These are phyloP conservation scores for Alternaria brassicicola DNA, from an alignment of 2,329 filamentous ascomycete genomes.

Conservation along the genomic window DNA sequence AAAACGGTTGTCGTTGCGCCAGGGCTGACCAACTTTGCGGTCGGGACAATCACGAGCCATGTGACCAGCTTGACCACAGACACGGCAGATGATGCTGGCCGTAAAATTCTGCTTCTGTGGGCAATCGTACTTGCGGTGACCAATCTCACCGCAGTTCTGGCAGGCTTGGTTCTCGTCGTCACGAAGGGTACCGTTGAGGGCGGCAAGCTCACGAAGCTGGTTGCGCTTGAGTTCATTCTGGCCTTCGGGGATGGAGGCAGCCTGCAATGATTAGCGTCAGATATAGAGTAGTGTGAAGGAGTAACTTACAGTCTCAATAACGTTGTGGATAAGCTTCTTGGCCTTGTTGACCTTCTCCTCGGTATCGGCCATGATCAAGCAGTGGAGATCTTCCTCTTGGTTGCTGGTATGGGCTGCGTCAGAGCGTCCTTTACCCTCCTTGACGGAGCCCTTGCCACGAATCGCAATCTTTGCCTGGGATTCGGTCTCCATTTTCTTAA, in stretches of 20 bases:
- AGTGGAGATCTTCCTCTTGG: slow-evolving; percentile 99
- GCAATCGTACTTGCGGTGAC: slow-evolving; percentile 98
- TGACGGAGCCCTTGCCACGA: slow-evolving; percentile 98
- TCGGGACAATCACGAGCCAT: slow-evolving; percentile 99
- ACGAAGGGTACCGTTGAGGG: slow-evolving; percentile 97
- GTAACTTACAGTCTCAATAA: slow-evolving; percentile 92
- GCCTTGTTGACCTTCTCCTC: slow-evolving; percentile 99
- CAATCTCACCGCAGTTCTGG: slow-evolving; percentile 98
- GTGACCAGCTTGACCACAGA: slow-evolving; percentile 96
- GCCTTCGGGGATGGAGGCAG: slow-evolving; percentile 96
- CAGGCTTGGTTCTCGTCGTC: slow-evolving; percentile 99
- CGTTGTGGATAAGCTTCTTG: slow-evolving; percentile 96
- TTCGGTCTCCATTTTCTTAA: slow-evolving; percentile 99
- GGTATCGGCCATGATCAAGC: slow-evolving; percentile 98
- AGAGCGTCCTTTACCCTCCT: slow-evolving; percentile 98
- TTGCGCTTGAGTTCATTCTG: slow-evolving; percentile 99
- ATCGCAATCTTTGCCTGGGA: slow-evolving; percentile 99
- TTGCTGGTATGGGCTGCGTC: slow-evolving; percentile 99
- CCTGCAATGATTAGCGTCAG: slow-evolving; percentile 62
- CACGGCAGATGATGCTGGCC: slow-evolving; percentile 98
- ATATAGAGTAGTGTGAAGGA: neutral
- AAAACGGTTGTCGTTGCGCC: slow-evolving; percentile 76
- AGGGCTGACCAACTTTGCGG: slow-evolving; percentile 85
- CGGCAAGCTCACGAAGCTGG: slow-evolving; percentile 95
- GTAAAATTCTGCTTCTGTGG: slow-evolving; percentile 98